Conservation (phyloP, 2,329 filamentous ascomycete genomes). For the Monilinia laxa region DNA sequence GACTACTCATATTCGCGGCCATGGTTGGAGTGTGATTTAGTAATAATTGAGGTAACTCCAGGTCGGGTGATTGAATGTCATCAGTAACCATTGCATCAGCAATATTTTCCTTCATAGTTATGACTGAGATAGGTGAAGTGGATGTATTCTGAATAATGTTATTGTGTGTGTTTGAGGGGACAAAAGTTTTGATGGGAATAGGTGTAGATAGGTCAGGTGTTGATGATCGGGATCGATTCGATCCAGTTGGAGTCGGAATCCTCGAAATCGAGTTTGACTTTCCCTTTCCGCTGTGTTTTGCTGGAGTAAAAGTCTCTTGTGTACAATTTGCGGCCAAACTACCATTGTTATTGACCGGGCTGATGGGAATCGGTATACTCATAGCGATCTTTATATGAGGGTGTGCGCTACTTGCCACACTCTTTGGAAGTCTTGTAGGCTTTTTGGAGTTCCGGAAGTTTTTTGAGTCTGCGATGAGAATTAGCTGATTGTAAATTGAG, state of each 20-base stretch:
- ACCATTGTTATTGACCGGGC: neutral
- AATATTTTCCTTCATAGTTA: neutral
- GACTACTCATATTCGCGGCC: neutral
- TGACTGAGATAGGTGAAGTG: neutral
- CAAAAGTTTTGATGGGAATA: neutral
- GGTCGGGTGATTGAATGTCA: no score
- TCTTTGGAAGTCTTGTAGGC: neutral
- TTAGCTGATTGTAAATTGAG: neutral
- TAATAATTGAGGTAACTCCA: neutral
- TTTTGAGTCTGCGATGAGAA: neutral
- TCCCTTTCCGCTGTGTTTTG: neutral
- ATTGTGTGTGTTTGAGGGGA: accelerated
- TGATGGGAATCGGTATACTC: neutral
- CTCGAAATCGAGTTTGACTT: neutral
- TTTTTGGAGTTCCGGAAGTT: neutral
- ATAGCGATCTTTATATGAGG: neutral
- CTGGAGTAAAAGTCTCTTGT: neutral
- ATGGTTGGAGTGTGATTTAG: neutral
- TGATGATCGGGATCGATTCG: neutral
- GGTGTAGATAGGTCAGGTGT: neutral
- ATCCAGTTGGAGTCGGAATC: neutral
- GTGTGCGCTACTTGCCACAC: neutral
- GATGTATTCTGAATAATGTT: no score
- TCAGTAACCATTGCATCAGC: neutral
- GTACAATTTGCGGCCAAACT: neutral